Evolutionary conservation across 176 grass and related monocot species (phyloP).

Genomic region (Areca catechu): DNA sequence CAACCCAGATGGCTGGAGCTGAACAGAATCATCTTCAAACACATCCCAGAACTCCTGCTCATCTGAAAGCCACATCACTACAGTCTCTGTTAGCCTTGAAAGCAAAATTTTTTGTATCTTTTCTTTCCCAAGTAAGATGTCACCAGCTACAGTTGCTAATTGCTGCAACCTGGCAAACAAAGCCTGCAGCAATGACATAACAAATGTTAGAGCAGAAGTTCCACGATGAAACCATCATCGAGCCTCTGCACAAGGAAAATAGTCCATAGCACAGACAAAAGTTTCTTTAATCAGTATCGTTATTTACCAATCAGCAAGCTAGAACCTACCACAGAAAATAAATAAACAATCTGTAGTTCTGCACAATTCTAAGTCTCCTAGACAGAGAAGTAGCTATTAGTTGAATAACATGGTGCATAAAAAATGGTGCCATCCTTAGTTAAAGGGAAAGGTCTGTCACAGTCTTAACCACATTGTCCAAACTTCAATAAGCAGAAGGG

Average conservation of each 20-base stretch:
- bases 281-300: no score
- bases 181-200: conserved; percentile 36
- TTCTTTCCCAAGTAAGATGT: conserved; percentile 78
- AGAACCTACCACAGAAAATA: not conserved
- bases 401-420: no score
- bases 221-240: no score
- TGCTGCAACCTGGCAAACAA: conserved; percentile 91
- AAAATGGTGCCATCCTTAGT: no score
- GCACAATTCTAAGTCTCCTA: no score
- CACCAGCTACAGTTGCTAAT: conserved; percentile 71
- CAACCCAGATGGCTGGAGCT: conserved; percentile 62
- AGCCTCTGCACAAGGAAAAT: not conserved
- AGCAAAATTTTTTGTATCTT: conserved; percentile 87
- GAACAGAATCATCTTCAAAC: conserved; percentile 48
- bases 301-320: not conserved
- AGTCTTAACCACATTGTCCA: no score
- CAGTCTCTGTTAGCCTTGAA: conserved; percentile 83
- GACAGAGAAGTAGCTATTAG: no score
- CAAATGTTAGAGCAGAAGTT: not conserved
- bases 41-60: conserved; percentile 94
- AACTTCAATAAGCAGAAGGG: no score
- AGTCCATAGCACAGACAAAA: not conserved
- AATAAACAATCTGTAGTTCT: not conserved
- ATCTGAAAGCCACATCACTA: conserved; percentile 87
- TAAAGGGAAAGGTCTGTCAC: no score